phyloP scores from a whole-genome alignment of 1,284 basidiomycete genomes.

The Ustilago loliicola region DNA sequence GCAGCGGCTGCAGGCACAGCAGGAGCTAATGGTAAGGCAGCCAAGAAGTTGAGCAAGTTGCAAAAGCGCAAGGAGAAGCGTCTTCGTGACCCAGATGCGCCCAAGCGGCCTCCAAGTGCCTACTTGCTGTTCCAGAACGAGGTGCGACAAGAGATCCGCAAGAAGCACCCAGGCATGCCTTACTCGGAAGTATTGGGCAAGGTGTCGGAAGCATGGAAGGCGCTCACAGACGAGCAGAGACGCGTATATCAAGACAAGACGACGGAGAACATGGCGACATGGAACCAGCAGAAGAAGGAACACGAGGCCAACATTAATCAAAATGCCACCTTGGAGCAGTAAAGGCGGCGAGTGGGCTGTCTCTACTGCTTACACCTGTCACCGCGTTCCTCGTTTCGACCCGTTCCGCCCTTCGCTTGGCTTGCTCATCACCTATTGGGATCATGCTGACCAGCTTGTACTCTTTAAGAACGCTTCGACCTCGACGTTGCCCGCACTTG shows the following conservation, averaged over 20 bases:
- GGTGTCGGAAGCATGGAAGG: constrained; percentile 63
- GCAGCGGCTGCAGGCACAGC: constrained; percentile 37
- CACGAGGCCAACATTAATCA: constrained; percentile 48
- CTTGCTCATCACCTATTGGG: background rate
- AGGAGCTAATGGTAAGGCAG: constrained; percentile 45
- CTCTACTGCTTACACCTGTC: background rate
- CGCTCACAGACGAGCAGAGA: constrained; percentile 58
- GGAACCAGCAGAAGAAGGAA: constrained; percentile 60
- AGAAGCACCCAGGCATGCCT: constrained; percentile 57
- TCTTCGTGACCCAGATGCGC: constrained; percentile 61
- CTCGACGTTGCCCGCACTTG: background rate
- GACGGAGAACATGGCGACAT: constrained; percentile 59
- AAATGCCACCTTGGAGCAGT: constrained; percentile 29
- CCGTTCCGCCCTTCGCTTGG: background rate
- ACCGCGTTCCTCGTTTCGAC: background rate
- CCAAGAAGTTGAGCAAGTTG: constrained; percentile 56
- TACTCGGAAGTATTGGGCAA: constrained; percentile 63
- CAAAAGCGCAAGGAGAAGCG: constrained; percentile 57
- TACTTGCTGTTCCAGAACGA: constrained; percentile 68
- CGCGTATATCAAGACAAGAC: constrained; percentile 63
- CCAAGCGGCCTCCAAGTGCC: constrained; percentile 65
- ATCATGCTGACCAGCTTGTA: constrained; percentile 17
- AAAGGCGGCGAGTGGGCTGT: background rate
- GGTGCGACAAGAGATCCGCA: constrained; percentile 61
- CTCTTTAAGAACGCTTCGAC: constrained; percentile 11